Evolutionary conservation across 129 eudicot species (phyloP).

Genomic region (Lactuca saligna): DNA sequence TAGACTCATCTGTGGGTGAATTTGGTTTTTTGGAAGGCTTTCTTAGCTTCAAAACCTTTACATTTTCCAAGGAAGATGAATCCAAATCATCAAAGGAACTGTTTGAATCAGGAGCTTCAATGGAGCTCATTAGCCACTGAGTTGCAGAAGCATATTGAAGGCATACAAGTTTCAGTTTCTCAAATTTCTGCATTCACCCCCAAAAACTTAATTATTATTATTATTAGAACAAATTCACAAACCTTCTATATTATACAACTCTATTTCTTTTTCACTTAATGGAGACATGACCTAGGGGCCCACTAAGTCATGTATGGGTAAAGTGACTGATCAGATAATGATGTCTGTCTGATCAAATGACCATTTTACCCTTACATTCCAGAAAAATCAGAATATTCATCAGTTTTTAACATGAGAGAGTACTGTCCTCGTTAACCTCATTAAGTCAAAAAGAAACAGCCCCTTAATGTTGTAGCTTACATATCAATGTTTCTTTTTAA

Average conservation of each 20-base stretch:
- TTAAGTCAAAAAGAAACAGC: too few relatives aligned
- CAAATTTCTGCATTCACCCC: slow-evolving; percentile 73
- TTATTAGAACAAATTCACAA: neutral
- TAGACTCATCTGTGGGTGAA: slow-evolving; percentile 50
- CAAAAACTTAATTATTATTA: neutral
- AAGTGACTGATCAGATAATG: too few relatives aligned
- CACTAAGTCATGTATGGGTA: too few relatives aligned
- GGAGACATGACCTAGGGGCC: too few relatives aligned
- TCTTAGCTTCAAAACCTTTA: slow-evolving; percentile 53
- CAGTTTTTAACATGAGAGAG: too few relatives aligned
- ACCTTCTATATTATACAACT: neutral
- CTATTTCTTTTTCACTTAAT: too few relatives aligned
- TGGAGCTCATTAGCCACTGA: slow-evolving; percentile 80
- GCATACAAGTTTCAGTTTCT: slow-evolving; percentile 80
- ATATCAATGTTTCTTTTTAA: too few relatives aligned
- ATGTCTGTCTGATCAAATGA: too few relatives aligned
- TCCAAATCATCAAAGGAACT: slow-evolving; percentile 18
- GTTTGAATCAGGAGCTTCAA: slow-evolving; percentile 42
- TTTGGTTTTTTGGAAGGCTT: slow-evolving; percentile 53
- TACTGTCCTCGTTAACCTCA: too few relatives aligned
- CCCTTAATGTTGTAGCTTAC: too few relatives aligned
- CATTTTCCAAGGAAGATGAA: slow-evolving; percentile 35
- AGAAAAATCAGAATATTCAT: too few relatives aligned
- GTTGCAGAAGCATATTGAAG: slow-evolving; percentile 92
- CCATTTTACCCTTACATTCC: too few relatives aligned